Conservation (phyloP, 164 flowering plant species). For the Aristolochia contorta region DNA sequence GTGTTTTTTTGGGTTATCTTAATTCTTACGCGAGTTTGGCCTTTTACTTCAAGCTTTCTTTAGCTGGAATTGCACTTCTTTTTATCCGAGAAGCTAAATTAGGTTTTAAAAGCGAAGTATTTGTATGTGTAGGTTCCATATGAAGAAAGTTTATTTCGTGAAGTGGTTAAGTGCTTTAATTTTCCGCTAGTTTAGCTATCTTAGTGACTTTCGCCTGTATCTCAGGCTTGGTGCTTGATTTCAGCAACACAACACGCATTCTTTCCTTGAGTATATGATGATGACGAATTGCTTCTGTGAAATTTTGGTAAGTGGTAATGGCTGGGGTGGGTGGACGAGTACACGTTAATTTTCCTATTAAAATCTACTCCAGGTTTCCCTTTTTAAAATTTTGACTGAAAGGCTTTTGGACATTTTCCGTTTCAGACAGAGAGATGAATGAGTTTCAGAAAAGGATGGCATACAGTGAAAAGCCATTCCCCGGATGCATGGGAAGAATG, state of each 20-base stretch:
- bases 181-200: too few relatives aligned
- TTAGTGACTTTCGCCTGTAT: too few relatives aligned
- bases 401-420: neutral
- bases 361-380: neutral
- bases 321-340: too few relatives aligned
- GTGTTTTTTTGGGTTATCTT: too few relatives aligned
- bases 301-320: neutral
- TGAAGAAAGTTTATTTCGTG: too few relatives aligned
- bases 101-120: neutral
- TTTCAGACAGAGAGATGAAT: slow-evolving; percentile 49
- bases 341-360: neutral
- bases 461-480: slow-evolving; percentile 40
- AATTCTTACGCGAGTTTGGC: too few relatives aligned
- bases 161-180: too few relatives aligned
- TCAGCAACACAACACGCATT: too few relatives aligned
- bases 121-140: too few relatives aligned
- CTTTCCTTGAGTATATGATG: neutral
- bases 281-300: slow-evolving; percentile 1
- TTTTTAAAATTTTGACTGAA: neutral
- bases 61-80: neutral
- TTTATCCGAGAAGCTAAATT: neutral
- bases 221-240: too few relatives aligned
- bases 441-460: slow-evolving; percentile 33
- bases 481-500: slow-evolving; percentile 89
- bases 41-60: neutral